phyloP scores from a whole-genome alignment of 495 filamentous ascomycete species.

The Glonium stellatum region DNA sequence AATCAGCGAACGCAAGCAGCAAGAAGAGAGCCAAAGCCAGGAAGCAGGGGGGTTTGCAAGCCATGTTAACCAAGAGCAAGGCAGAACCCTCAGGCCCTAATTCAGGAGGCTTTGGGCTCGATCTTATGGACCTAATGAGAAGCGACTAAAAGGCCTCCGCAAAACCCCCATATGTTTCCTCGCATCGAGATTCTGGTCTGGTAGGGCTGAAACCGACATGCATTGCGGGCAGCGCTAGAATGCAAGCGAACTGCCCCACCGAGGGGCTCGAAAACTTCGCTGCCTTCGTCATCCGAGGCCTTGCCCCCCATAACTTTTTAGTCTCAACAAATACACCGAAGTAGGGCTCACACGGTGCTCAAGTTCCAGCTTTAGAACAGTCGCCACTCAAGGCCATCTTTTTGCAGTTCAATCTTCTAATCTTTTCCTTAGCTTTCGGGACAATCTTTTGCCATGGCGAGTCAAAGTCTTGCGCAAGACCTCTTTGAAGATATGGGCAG shows the following conservation, averaged over 20 bases:
- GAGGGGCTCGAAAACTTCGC: neutral
- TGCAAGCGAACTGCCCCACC: neutral
- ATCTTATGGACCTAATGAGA: constrained; percentile 55
- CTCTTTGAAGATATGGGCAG: constrained; percentile 45
- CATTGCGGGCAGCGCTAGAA: neutral
- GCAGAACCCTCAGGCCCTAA: constrained; percentile 21
- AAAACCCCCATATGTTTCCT: neutral
- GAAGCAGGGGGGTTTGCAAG: constrained; percentile 54
- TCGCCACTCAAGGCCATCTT: neutral
- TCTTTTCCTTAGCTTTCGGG: neutral
- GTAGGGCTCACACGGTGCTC: too few relatives aligned
- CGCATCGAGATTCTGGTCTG: neutral
- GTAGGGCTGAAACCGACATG: constrained; percentile 1
- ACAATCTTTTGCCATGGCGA: constrained; percentile 8
- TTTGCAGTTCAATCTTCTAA: neutral
- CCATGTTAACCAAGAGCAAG: constrained; percentile 49
- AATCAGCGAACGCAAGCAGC: constrained; percentile 46
- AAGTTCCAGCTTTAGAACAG: neutral
- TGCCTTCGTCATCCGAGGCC: too few relatives aligned
- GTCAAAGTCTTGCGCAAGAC: constrained; percentile 31
- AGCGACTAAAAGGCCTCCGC: neutral
- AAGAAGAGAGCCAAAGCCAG: constrained; percentile 54
- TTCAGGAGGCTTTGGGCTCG: constrained; percentile 36
- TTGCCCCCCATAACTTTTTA: too few relatives aligned
- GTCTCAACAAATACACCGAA: too few relatives aligned